phyloP scores from a whole-genome alignment of 225 moss, liverwort and hornwort genomes.

The Lunularia cruciata region DNA sequence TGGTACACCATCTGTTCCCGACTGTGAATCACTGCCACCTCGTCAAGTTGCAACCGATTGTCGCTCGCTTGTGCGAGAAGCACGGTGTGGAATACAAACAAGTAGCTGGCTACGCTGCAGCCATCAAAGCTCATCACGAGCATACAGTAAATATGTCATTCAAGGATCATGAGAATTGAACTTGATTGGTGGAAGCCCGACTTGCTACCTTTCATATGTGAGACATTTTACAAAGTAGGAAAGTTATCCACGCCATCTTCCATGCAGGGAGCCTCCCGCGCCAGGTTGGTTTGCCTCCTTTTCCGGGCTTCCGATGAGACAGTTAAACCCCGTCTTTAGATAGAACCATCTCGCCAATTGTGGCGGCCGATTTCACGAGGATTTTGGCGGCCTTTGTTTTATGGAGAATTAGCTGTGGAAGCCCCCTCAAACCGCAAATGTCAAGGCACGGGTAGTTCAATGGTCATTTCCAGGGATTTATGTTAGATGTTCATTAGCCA shows the following conservation, averaged over 20 bases:
- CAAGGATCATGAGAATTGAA: constrained; percentile 9
- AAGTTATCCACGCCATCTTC: neutral
- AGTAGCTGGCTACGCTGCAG: constrained; percentile 33
- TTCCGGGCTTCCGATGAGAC: neutral
- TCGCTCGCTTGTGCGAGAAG: constrained; percentile 44
- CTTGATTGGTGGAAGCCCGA: neutral
- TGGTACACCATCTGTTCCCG: constrained; percentile 44
- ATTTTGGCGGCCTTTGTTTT: neutral
- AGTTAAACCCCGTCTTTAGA: neutral
- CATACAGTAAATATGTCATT: neutral
- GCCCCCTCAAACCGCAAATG: neutral
- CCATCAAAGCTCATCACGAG: constrained; percentile 30
- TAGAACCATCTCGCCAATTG: neutral
- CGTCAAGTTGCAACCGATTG: constrained; percentile 43
- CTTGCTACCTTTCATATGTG: neutral
- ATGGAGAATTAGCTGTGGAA: neutral
- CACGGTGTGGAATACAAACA: constrained; percentile 35
- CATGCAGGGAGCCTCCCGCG: neutral
- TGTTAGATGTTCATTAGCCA: neutral
- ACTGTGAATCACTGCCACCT: constrained; percentile 49
- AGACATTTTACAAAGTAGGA: neutral
- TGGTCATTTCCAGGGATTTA: neutral
- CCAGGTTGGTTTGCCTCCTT: neutral
- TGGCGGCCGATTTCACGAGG: neutral
- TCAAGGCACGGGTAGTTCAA: neutral